These are phyloP conservation scores for Podaxis carcinomalis DNA, from an alignment of 768 basidiomycete genomes.

Conservation along the genomic window DNA sequence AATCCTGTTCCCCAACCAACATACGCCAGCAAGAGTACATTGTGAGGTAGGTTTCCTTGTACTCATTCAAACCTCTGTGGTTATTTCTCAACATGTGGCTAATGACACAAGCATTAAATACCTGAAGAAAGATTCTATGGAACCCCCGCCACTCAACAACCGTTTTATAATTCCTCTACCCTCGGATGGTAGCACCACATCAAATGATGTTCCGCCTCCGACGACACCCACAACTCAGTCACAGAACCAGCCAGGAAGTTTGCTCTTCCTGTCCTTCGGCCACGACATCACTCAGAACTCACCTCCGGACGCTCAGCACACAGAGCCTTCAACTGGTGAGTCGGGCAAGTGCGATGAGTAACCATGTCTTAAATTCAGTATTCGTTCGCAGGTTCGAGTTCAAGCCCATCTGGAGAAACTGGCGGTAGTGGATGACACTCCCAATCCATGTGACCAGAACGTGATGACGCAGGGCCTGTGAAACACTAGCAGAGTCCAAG, in stretches of 20 bases:
- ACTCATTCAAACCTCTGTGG: neutral
- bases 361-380: too few species aligned
- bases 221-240: neutral
- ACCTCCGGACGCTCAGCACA: neutral
- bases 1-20: too few species aligned
- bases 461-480: too few species aligned
- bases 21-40: too few species aligned
- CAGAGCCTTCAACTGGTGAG: neutral
- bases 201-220: neutral
- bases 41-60: too few species aligned
- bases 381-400: neutral
- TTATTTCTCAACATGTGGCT: neutral
- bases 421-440: neutral
- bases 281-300: neutral
- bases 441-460: neutral
- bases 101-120: neutral
- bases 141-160: conserved; percentile 2
- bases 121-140: neutral
- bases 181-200: neutral
- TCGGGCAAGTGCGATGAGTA: too few species aligned
- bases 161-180: conserved; percentile 6
- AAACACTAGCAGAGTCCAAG: too few species aligned
- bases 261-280: neutral
- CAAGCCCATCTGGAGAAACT: neutral
- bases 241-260: neutral